Percentiles rank a stretch among this genome's conserved stretches.
Conservation (phyloP, 345 rosid species). For the Gynandropsis gynandra region DNA sequence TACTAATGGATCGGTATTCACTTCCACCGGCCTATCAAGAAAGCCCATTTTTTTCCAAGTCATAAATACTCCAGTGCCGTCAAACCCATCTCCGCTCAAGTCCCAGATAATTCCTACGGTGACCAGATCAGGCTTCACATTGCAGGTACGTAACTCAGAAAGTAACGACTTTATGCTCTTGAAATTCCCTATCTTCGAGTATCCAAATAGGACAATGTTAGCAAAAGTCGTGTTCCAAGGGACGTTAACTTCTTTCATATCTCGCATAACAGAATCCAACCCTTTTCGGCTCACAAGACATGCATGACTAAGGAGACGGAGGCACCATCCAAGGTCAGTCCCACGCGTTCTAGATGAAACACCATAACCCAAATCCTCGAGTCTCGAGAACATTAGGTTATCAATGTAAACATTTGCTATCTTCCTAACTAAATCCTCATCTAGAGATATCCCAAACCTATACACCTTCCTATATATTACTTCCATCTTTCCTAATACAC, state of each 20-base stretch:
- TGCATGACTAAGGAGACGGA: slow-evolving; percentile 54
- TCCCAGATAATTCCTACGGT: slow-evolving; percentile 56
- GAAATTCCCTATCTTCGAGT: slow-evolving; percentile 51
- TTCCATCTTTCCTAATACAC: slow-evolving; percentile 56
- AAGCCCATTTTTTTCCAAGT: slow-evolving; percentile 46
- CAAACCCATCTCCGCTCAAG: slow-evolving; percentile 34
- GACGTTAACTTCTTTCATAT: slow-evolving; percentile 48
- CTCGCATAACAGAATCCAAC: slow-evolving; percentile 37
- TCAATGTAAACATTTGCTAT: slow-evolving; percentile 53
- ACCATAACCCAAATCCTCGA: slow-evolving; percentile 44
- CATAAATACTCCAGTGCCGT: slow-evolving; percentile 32
- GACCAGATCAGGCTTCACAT: slow-evolving; percentile 56
- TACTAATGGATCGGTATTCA: slow-evolving; percentile 53
- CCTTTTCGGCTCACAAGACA: slow-evolving; percentile 56
- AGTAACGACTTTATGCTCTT: slow-evolving; percentile 34
- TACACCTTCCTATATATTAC: slow-evolving; percentile 30
- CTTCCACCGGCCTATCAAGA: slow-evolving; percentile 40
- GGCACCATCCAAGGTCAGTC: slow-evolving; percentile 49
- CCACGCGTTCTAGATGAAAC: slow-evolving; percentile 37
- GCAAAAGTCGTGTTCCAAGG: slow-evolving; percentile 42
- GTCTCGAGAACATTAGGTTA: slow-evolving; percentile 60
- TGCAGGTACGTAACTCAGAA: slow-evolving; percentile 20
- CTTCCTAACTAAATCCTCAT: slow-evolving; percentile 49
- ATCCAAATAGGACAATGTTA: slow-evolving; percentile 44
- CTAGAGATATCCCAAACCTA: slow-evolving; percentile 27